Conservation (phyloP, 2,329 filamentous ascomycete species). For the Trichoderma sp. region DNA sequence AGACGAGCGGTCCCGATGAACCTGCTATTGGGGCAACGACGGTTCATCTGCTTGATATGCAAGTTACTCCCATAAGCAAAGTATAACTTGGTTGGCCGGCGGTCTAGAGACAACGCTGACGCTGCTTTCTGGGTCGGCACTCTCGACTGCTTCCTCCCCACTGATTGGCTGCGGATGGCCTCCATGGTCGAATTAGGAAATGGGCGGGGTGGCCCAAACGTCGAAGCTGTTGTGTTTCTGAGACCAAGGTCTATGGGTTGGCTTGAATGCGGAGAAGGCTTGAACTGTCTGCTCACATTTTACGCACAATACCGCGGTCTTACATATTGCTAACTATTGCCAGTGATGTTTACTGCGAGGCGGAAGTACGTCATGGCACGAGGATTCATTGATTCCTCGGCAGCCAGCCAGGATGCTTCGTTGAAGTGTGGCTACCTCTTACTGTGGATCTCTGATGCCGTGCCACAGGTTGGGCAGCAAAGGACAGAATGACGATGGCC, state of each 20-base stretch:
- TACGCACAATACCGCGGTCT: background rate
- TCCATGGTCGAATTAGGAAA: constrained; percentile 13
- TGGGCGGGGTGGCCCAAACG: background rate
- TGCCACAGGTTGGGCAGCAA: constrained; percentile 28
- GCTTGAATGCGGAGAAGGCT: background rate
- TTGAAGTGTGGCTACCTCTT: background rate
- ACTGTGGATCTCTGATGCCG: constrained; percentile 14
- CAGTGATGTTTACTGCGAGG: background rate
- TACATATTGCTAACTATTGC: constrained; percentile 11
- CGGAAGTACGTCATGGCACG: background rate
- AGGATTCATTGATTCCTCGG: background rate
- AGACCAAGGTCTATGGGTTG: background rate
- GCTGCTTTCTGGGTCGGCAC: constrained; percentile 19
- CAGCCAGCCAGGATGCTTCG: constrained; percentile 13
- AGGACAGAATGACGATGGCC: constrained; percentile 18
- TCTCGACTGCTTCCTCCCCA: constrained; percentile 4
- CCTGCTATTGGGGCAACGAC: constrained; percentile 41
- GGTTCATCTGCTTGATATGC: constrained; percentile 43
- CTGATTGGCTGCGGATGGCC: constrained; percentile 8
- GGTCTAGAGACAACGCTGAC: constrained; percentile 21
- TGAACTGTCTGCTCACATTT: background rate
- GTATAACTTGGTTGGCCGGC: constrained; percentile 35
- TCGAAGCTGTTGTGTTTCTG: background rate
- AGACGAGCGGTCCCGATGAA: constrained; percentile 40
- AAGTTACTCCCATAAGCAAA: constrained; percentile 50